Evolutionary conservation across 202 grass and related monocot genomes (phyloP), one percentile per base, ranked within the genome.

Genomic region (Schoenoplectus triqueter): DNA sequence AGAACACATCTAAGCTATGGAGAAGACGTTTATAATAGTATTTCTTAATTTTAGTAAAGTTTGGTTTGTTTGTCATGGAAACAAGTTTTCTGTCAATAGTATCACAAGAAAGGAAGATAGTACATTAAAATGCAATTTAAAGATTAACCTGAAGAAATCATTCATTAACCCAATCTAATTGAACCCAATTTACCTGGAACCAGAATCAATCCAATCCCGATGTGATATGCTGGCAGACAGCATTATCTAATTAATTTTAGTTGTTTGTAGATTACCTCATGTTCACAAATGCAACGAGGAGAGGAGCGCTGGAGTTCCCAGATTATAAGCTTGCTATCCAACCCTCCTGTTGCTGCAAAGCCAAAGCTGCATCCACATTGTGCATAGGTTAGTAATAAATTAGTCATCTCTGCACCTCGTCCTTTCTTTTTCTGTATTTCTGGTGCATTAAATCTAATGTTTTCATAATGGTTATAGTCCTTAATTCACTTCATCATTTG

Each of bases 301-400:
- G 92, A 87, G 55, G 86, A 89, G 80, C 4, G 90, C 6, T 83
- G 66, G 13, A 90, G 85, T 72, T 98, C 95, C 95, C 95, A 98
- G 20, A 98, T 85, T 50, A 98, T 89, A n/a, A 98, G 87, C 85
- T 93, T 95, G 69, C 89, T 87, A 89, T 98, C 95, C 88, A 93
- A 90, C 52, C 92, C 86, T 78, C 91, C 92, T 18, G 92, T 98
- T 64, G 95, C 92, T 21, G 83, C 92, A 91, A 87, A 98, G 64
- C 75, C 83, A 65, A 70, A 89, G 76, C 95, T 95, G 81, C 82
- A 64, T 77, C 44, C 71, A 66, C 10, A 83, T 70, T 5, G 5
- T 46, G 15, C 22, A 21, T 49, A 72, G 40, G 10, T 67, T 67
- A 41, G 13, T 22, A 78, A 57, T 77, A 10, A 79, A 39, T 31